phyloP scores from a whole-genome alignment of 73 alveolate genomes.

The Paramecium primaurelia region DNA sequence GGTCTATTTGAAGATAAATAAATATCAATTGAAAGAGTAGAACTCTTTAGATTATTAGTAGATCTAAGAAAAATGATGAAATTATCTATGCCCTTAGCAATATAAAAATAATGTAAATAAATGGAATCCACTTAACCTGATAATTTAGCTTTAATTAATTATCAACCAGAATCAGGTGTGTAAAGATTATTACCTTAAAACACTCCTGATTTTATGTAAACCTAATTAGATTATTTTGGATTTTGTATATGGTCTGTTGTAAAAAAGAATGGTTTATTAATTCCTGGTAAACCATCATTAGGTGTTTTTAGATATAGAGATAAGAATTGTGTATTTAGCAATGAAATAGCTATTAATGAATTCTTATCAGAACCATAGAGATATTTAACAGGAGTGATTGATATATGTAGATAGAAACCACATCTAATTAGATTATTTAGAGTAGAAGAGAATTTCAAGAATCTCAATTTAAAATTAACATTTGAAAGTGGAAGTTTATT shows the following conservation, averaged over 20 bases:
- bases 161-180: conserved; percentile 53
- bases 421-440: conserved; percentile 77
- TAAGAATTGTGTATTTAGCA: conserved; percentile 81
- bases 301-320: conserved; percentile 77
- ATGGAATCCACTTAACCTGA: conserved; percentile 56
- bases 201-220: conserved; percentile 93
- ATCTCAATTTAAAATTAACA: conserved; percentile 13
- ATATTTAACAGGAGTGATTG: conserved; percentile 74
- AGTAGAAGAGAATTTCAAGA: conserved; percentile 62
- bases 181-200: conserved; percentile 78
- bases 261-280: conserved; percentile 76
- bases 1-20: conserved; percentile 86
- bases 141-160: conserved; percentile 3
- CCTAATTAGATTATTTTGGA: conserved; percentile 87
- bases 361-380: conserved; percentile 74
- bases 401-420: conserved; percentile 75
- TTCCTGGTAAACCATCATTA: conserved; percentile 92
- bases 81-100: conserved; percentile 28
- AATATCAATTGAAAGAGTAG: conserved; percentile 77
- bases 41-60: conserved; percentile 73
- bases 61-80: conserved; percentile 45
- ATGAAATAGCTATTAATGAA: conserved; percentile 70
- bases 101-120: conserved; percentile 68
- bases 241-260: conserved; percentile 85
- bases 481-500: conserved; percentile 87